A percentile compares a stretch with the other conserved stretches of the same genome.
Conservation (phyloP, 2,329 filamentous ascomycete species). For the Capronia americana region DNA sequence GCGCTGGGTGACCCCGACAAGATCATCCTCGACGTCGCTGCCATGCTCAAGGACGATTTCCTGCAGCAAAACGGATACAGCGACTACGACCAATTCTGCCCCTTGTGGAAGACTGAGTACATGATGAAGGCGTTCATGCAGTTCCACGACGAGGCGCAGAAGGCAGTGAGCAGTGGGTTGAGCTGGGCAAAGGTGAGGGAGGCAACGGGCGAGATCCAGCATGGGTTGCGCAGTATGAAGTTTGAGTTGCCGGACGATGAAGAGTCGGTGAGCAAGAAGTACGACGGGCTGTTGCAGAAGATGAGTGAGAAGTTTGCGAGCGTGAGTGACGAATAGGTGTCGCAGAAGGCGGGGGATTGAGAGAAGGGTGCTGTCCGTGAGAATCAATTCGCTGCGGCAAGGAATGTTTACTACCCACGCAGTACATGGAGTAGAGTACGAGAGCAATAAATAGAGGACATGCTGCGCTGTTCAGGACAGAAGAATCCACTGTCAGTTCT, state of each 20-base stretch:
- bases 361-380: not conserved
- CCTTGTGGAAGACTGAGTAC: slow-evolving; percentile 99
- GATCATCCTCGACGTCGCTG: slow-evolving; percentile 93
- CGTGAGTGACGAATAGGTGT: slow-evolving; percentile 82
- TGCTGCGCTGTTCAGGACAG: not conserved
- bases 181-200: slow-evolving; percentile 93
- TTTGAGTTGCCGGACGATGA: slow-evolving; percentile 91
- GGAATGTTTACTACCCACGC: not conserved
- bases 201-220: slow-evolving; percentile 84
- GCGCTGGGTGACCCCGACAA: slow-evolving; percentile 96
- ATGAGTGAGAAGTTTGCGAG: slow-evolving; percentile 98
- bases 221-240: slow-evolving; percentile 87
- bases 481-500: not conserved
- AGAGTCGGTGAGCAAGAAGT: slow-evolving; percentile 84
- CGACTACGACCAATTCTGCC: slow-evolving; percentile 99
- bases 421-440: not conserved
- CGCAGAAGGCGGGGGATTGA: not conserved
- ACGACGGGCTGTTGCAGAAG: slow-evolving; percentile 86
- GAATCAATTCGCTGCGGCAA: not conserved
- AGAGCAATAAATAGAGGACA: not conserved
- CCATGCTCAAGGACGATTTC: slow-evolving; percentile 96
- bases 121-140: slow-evolving; percentile 99
- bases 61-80: slow-evolving; percentile 99
- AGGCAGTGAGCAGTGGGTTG: slow-evolving; percentile 88
- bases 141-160: slow-evolving; percentile 97